These are phyloP conservation scores for Scedosporium aurantiacum DNA, from an alignment of 2,329 filamentous ascomycete genomes.

Conservation along the genomic window DNA sequence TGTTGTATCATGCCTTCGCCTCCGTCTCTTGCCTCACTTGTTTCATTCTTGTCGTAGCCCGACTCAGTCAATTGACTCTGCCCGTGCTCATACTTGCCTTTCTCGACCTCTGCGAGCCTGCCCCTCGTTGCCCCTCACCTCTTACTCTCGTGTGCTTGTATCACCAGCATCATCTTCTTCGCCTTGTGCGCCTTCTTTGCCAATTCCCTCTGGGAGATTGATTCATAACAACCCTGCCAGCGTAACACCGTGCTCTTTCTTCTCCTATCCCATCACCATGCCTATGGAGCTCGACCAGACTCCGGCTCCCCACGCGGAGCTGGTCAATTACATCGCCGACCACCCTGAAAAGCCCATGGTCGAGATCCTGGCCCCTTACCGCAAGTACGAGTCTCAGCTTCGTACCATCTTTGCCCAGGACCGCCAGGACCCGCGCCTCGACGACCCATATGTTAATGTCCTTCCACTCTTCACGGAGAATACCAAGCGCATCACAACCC, in stretches of 20 bases:
- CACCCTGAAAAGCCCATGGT: conserved; percentile 41
- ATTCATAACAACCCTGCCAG: neutral
- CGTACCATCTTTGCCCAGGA: conserved; percentile 60
- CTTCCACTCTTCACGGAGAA: conserved; percentile 53
- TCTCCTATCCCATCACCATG: conserved; percentile 19
- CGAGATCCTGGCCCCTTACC: conserved; percentile 54
- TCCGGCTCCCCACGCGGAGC: conserved; percentile 32
- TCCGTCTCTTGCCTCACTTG: neutral
- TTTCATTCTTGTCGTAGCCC: too few species aligned
- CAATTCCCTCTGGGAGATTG: neutral
- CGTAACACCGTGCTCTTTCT: neutral
- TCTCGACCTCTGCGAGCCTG: neutral
- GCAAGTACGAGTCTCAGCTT: conserved; percentile 54
- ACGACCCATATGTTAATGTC: conserved; percentile 49
- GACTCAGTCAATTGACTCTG: neutral
- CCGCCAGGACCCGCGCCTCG: conserved; percentile 43
- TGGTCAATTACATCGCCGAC: conserved; percentile 42
- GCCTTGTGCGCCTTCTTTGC: neutral
- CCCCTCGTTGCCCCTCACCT: neutral
- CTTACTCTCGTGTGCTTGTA: neutral
- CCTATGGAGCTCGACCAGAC: conserved; percentile 29
- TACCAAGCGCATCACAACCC: conserved; percentile 46
- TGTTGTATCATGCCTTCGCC: neutral
- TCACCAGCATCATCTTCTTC: neutral
- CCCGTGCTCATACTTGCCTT: neutral